Percentiles rank a stretch among this genome's conserved stretches.
These are phyloP conservation scores for Colletotrichum truncatum DNA, from an alignment of 2,329 filamentous ascomycete genomes.

Conservation along the genomic window DNA sequence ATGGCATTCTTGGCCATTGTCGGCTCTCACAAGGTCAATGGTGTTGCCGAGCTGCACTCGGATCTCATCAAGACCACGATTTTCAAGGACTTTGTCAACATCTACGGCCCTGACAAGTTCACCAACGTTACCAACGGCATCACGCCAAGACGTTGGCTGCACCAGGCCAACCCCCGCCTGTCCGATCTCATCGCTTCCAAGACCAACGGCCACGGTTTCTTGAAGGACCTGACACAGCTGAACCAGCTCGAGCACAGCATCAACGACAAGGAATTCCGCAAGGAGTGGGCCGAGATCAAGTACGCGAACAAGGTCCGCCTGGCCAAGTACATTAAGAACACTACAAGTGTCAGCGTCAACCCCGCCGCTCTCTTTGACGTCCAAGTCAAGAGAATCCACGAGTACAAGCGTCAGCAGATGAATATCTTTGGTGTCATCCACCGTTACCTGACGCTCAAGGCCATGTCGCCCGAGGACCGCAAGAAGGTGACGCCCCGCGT, in stretches of 20 bases:
- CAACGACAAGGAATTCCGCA: slow-evolving; percentile 89
- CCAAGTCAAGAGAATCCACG: slow-evolving; percentile 98
- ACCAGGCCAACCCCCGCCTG: slow-evolving; percentile 94
- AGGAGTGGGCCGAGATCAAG: slow-evolving; percentile 97
- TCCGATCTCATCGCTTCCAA: slow-evolving; percentile 94
- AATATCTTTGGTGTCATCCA: slow-evolving; percentile 99
- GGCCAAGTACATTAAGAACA: slow-evolving; percentile 88
- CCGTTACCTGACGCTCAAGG: slow-evolving; percentile 89
- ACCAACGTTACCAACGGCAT: slow-evolving; percentile 99
- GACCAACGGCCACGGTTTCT: slow-evolving; percentile 81
- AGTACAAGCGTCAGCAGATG: slow-evolving; percentile 98
- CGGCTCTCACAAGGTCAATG: slow-evolving; percentile 98
- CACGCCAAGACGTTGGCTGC: slow-evolving; percentile 93
- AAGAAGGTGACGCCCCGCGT: slow-evolving; percentile 90
- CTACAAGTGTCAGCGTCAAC: slow-evolving; percentile 83
- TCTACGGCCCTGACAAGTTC: slow-evolving; percentile 97
- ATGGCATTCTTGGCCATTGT: slow-evolving; percentile 97
- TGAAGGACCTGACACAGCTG: slow-evolving; percentile 89
- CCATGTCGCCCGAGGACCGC: slow-evolving; percentile 81
- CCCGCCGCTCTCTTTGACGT: slow-evolving; percentile 92
- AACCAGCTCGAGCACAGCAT: slow-evolving; percentile 86
- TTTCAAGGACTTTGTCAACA: slow-evolving; percentile 97
- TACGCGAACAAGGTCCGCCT: slow-evolving; percentile 93
- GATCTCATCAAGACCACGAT: slow-evolving; percentile 99
- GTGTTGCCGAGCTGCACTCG: slow-evolving; percentile 96